Conservation (phyloP, 495 filamentous ascomycete species). For the Tuber umbilicatum region DNA sequence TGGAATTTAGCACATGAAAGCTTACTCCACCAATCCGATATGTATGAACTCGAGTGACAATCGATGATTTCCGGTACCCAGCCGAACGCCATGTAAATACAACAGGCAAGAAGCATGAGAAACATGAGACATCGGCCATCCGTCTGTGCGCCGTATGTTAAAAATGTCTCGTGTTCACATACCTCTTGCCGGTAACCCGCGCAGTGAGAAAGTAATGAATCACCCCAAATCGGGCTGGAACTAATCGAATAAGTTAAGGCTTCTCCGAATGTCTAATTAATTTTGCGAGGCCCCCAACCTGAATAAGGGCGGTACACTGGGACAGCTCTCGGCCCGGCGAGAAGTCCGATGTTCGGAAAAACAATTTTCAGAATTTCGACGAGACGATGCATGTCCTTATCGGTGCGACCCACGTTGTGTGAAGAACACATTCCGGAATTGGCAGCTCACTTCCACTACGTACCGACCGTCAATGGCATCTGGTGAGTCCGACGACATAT, state of each 20-base stretch:
- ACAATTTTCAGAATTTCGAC: neutral
- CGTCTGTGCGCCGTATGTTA: too few relatives aligned
- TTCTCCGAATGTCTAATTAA: neutral
- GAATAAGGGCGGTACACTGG: neutral
- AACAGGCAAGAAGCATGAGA: too few relatives aligned
- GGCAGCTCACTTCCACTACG: neutral
- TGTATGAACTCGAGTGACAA: neutral
- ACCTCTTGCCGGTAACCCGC: too few relatives aligned
- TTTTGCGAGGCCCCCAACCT: neutral
- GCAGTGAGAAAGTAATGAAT: neutral
- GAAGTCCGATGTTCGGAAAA: neutral
- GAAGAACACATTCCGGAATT: neutral
- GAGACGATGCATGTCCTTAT: neutral
- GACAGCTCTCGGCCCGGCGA: too few relatives aligned
- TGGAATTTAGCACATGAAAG: neutral
- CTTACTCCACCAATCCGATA: neutral
- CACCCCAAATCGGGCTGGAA: neutral
- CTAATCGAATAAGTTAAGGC: neutral
- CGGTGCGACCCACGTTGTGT: neutral
- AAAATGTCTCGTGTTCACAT: too few relatives aligned
- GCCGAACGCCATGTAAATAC: too few relatives aligned
- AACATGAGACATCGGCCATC: too few relatives aligned
- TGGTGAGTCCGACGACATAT: too few relatives aligned
- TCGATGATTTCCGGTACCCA: neutral
- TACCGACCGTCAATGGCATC: too few relatives aligned